Evolutionary conservation across 495 filamentous ascomycete species (phyloP), one percentile per base, ranked within the genome.

Genomic region (Filosporella fistucella): DNA sequence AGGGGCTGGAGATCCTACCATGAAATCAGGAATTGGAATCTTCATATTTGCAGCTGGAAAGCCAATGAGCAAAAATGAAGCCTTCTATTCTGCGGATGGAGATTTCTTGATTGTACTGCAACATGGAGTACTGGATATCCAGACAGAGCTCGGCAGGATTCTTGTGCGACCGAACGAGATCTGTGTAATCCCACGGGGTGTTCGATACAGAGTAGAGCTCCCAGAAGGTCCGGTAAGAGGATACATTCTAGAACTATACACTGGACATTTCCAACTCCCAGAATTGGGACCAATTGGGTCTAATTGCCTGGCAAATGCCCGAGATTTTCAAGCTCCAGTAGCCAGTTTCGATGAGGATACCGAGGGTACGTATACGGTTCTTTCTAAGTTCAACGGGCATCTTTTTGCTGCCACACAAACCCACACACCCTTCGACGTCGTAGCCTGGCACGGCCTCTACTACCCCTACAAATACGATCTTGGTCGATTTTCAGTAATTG

Each of bases 101-200:
- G 90, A 96, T 64, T 81, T 94, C 58, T 66, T 96, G 32, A 84
- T 96, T 52, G 89, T 95, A 10, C 75, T 81, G 0, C 89, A 95
- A 61, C 82, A 91, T 55, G 90, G 90, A 13, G 80, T 80, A 25
- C 72, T 96, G 38, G 85, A 95, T 57, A 88, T 96, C 45, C 83
- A 85, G 56, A 91, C 90, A 0, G 90, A 96, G 65, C 66, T 94
- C 23, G 90, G 90, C 10, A 77, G 78, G 51, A 67, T 96, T 16
- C 68, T 93, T n/a, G 78, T 96, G 9, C 77, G 89, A 14, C 89
- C 90, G 0, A 88, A 89, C 66, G 90, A 96, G 66, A 93, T 96
- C 43, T 82, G 79, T 48, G 86, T 96, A 13, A 87, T 96, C 47
- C 90, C 90, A 0, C 80, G 90, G 22, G 90, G 90, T 47, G 74